Conservation (phyloP, 1,139 yeast species). For the Ashbya aceris region DNA sequence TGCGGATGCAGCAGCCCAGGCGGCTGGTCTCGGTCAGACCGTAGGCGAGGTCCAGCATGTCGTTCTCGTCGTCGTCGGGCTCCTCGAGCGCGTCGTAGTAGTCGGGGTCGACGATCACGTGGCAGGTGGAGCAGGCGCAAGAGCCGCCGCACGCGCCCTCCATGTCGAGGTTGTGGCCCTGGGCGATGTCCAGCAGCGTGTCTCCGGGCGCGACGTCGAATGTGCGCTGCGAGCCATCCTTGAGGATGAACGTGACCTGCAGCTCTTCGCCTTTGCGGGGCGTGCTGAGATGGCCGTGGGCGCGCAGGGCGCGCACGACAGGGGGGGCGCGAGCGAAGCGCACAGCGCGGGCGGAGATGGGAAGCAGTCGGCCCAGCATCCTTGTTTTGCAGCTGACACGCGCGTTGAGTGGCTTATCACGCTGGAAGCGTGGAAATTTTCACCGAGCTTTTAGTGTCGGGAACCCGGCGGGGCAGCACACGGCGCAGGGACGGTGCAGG, state of each 20-base stretch:
- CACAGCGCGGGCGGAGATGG: not conserved
- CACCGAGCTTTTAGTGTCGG: too few species aligned
- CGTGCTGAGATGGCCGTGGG: slow-evolving; percentile 78
- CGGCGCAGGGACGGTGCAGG: too few species aligned
- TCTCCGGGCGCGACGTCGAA: slow-evolving; percentile 91
- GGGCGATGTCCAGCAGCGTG: slow-evolving; percentile 85
- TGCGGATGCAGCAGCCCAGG: slow-evolving; percentile 85
- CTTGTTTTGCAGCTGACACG: not conserved
- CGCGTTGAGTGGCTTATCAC: too few species aligned
- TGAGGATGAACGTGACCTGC: slow-evolving; percentile 81
- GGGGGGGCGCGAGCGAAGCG: too few species aligned
- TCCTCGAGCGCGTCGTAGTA: slow-evolving; percentile 85
- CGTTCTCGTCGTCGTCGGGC: slow-evolving; percentile 96
- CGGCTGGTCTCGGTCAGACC: slow-evolving; percentile 95
- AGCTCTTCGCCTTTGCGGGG: slow-evolving; percentile 90
- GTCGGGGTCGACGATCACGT: slow-evolving; percentile 91
- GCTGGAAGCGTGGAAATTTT: too few species aligned
- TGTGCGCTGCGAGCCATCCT: slow-evolving; percentile 76
- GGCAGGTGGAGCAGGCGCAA: slow-evolving; percentile 98
- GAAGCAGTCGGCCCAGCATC: not conserved
- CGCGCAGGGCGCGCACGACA: not conserved
- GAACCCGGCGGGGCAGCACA: too few species aligned
- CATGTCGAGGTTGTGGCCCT: slow-evolving; percentile 86
- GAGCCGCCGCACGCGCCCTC: slow-evolving; percentile 99
- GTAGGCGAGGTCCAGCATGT: slow-evolving; percentile 94